These are phyloP conservation scores for Apiospora pterosperma DNA, from an alignment of 2,329 filamentous ascomycete genomes.

Conservation along the genomic window DNA sequence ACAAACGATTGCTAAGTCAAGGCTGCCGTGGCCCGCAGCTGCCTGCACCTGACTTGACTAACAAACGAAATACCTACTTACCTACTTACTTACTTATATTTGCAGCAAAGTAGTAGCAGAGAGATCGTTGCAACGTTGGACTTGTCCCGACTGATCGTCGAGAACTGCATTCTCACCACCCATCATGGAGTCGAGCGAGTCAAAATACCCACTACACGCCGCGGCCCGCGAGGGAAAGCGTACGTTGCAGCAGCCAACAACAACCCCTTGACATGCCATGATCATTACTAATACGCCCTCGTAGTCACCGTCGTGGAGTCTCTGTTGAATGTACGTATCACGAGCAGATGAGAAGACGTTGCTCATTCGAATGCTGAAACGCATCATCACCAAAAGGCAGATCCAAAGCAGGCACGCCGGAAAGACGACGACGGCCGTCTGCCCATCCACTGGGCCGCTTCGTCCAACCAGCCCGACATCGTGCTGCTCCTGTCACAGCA, in stretches of 20 bases:
- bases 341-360: not conserved
- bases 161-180: not conserved
- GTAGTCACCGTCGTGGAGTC: slow-evolving; percentile 70
- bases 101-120: not conserved
- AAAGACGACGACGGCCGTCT: slow-evolving; percentile 86
- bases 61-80: not conserved
- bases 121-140: too few relatives aligned
- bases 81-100: not conserved
- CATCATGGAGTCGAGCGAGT: slow-evolving; percentile 34
- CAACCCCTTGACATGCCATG: not conserved
- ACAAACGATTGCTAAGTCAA: not conserved
- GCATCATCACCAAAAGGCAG: slow-evolving; percentile 50
- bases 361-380: not conserved
- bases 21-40: slow-evolving; percentile 1
- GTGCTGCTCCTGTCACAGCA: slow-evolving; percentile 67
- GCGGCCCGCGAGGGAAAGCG: slow-evolving; percentile 82
- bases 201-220: slow-evolving; percentile 81
- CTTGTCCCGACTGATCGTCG: too few relatives aligned
- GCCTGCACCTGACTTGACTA: slow-evolving; percentile 4
- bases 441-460: slow-evolving; percentile 90
- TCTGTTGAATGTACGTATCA: slow-evolving; percentile 56
- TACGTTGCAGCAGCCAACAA: slow-evolving; percentile 50
- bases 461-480: slow-evolving; percentile 75
- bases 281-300: slow-evolving; percentile 1
- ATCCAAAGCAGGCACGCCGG: slow-evolving; percentile 68